A percentile compares a stretch with the other conserved stretches of the same genome.
phyloP scores from a whole-genome alignment of 495 filamentous ascomycete species.

The Penicillium nucicola region DNA sequence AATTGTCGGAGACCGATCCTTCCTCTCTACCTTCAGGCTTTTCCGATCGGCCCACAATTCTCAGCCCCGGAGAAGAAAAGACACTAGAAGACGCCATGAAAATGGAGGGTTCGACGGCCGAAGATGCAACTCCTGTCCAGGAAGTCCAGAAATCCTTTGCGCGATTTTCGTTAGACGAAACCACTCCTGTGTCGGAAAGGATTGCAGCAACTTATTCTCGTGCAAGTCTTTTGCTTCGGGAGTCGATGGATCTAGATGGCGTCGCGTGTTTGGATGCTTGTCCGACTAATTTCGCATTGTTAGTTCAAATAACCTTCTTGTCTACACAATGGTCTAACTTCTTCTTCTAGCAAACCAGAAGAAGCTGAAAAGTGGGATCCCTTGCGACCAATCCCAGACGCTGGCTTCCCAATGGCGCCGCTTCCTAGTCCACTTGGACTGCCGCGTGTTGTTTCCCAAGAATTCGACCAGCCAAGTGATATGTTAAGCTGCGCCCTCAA shows the following conservation, averaged over 20 bases:
- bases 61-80: constrained; percentile 12
- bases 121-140: not conserved
- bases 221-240: constrained; percentile 34
- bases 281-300: constrained; percentile 24
- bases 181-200: constrained; percentile 6
- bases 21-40: constrained; percentile 10
- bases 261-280: constrained; percentile 39
- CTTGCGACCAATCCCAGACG: constrained; percentile 13
- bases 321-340: not conserved
- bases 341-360: constrained; percentile 6
- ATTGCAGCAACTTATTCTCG: constrained; percentile 31
- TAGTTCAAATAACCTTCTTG: not conserved
- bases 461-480: constrained; percentile 6
- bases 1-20: constrained; percentile 4
- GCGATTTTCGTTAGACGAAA: constrained; percentile 4
- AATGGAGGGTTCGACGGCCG: not conserved
- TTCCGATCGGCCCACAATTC: constrained; percentile 2
- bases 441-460: not conserved
- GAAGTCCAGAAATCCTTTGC: not conserved
- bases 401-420: constrained; percentile 14
- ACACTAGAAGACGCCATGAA: constrained; percentile 6
- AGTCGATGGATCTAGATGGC: constrained; percentile 42
- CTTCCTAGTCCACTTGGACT: constrained; percentile 14
- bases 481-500: constrained; percentile 14
- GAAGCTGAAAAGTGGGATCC: constrained; percentile 24